phyloP scores from a whole-genome alignment of 352 stramenopile genomes.

The Phytophthora brassicae region DNA sequence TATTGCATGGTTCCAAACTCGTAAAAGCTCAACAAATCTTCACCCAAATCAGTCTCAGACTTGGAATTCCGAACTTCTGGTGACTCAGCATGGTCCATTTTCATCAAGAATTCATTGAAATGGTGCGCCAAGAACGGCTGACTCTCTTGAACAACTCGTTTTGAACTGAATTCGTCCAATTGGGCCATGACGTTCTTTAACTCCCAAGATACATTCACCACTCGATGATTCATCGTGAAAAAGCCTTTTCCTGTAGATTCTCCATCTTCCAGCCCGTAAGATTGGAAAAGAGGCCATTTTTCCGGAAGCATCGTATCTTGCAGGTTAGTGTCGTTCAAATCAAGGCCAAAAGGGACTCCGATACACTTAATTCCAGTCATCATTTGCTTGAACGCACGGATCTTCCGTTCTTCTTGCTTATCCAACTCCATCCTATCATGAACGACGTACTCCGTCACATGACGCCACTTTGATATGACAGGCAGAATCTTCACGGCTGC shows the following conservation, averaged over 20 bases:
- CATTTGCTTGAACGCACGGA: slow-evolving; percentile 67
- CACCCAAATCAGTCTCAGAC: slow-evolving; percentile 57
- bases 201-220: slow-evolving; percentile 53
- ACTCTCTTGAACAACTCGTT: slow-evolving; percentile 52
- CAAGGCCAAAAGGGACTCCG: slow-evolving; percentile 57
- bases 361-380: slow-evolving; percentile 44
- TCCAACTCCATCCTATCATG: slow-evolving; percentile 70
- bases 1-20: slow-evolving; percentile 81
- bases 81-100: slow-evolving; percentile 67
- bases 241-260: slow-evolving; percentile 47
- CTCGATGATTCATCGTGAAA: slow-evolving; percentile 75
- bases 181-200: slow-evolving; percentile 43
- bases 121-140: slow-evolving; percentile 58
- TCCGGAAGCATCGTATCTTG: slow-evolving; percentile 60
- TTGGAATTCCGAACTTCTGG: slow-evolving; percentile 38
- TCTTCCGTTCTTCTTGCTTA: slow-evolving; percentile 71
- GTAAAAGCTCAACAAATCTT: slow-evolving; percentile 77
- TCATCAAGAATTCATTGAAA: slow-evolving; percentile 65
- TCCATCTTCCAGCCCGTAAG: slow-evolving; percentile 55
- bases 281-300: slow-evolving; percentile 78
- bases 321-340: slow-evolving; percentile 35
- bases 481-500: slow-evolving; percentile 62
- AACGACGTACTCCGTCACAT: slow-evolving; percentile 66
- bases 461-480: slow-evolving; percentile 63
- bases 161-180: slow-evolving; percentile 59